A percentile compares a stretch with the other conserved stretches of the same genome.
Evolutionary conservation across 2,329 filamentous ascomycete species (phyloP).

Genomic region (Fusarium torreyae): DNA sequence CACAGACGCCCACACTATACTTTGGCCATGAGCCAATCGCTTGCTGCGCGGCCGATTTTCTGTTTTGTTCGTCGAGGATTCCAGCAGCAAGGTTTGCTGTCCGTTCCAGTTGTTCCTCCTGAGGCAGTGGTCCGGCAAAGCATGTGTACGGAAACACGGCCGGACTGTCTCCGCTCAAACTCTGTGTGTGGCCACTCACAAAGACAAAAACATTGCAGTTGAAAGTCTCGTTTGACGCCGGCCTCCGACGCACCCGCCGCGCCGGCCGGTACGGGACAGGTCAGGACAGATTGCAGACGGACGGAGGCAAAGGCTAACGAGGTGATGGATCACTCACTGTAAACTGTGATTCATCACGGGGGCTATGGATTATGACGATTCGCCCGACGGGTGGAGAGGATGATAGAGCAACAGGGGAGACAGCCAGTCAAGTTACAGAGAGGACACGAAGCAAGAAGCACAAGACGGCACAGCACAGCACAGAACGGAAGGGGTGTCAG

Average conservation of each 20-base stretch:
- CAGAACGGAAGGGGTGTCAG: conserved; percentile 45
- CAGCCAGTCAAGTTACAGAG: conserved; percentile 36
- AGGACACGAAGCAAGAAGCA: conserved; percentile 42
- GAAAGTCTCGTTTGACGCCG: conserved; percentile 28
- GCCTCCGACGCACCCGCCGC: conserved; percentile 37
- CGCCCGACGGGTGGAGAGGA: conserved; percentile 45
- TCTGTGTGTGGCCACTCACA: conserved; percentile 35
- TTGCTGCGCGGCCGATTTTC: conserved; percentile 28
- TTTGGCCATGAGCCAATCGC: conserved; percentile 42
- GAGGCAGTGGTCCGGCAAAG: conserved; percentile 35
- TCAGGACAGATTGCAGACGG: conserved; percentile 8
- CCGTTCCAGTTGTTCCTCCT: conserved; percentile 46
- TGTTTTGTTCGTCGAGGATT: conserved; percentile 40
- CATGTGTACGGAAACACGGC: conserved; percentile 25
- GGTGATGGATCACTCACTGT: conserved; percentile 13
- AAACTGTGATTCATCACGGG: conserved; percentile 48
- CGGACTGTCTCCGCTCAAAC: conserved; percentile 40
- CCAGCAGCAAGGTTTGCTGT: conserved; percentile 48
- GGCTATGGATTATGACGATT: conserved; percentile 47
- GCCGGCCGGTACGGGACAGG: conserved; percentile 32
- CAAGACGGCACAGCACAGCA: conserved; percentile 36
- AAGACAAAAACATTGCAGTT: conserved; percentile 6
- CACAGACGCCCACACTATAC: conserved; percentile 31
- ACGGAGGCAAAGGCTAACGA: conserved; percentile 41
- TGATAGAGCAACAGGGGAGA: background rate